Conservation (phyloP, 768 basidiomycete genomes). For the Pleurotus cornucopiae region DNA sequence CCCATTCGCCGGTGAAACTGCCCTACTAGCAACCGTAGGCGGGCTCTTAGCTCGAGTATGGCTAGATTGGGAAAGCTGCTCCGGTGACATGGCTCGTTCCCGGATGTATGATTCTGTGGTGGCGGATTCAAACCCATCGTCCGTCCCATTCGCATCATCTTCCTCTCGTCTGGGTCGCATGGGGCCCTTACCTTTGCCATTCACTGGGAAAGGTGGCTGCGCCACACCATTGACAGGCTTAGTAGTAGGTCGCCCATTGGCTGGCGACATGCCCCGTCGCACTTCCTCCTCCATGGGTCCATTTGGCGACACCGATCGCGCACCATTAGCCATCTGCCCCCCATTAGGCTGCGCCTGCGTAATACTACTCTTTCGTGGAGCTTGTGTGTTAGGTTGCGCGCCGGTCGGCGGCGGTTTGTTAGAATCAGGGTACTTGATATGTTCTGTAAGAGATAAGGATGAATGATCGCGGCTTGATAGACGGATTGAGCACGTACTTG, state of each 20-base stretch:
- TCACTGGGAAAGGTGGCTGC: constrained; percentile 30
- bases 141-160: constrained; percentile 36
- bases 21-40: constrained; percentile 38
- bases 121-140: constrained; percentile 53
- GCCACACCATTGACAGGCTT: constrained; percentile 42
- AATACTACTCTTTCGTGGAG: constrained; percentile 22
- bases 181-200: constrained; percentile 46
- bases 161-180: constrained; percentile 46
- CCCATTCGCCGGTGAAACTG: constrained; percentile 54
- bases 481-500: constrained; percentile 55
- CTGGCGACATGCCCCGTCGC: constrained; percentile 66
- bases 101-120: constrained; percentile 40
- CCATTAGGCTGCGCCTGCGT: constrained; percentile 20
- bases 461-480: not conserved
- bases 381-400: not conserved
- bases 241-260: constrained; percentile 35
- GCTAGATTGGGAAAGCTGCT: constrained; percentile 24
- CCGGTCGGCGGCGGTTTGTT: constrained; percentile 17
- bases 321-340: constrained; percentile 26
- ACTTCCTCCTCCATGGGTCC: constrained; percentile 50
- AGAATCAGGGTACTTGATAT: constrained; percentile 90
- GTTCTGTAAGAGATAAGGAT: constrained; percentile 17
- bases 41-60: constrained; percentile 57
- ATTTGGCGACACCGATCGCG: constrained; percentile 69
- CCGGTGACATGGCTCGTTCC: constrained; percentile 56